Conservation (phyloP, 148 eudicot species). For the Vaccinium darrowii region DNA sequence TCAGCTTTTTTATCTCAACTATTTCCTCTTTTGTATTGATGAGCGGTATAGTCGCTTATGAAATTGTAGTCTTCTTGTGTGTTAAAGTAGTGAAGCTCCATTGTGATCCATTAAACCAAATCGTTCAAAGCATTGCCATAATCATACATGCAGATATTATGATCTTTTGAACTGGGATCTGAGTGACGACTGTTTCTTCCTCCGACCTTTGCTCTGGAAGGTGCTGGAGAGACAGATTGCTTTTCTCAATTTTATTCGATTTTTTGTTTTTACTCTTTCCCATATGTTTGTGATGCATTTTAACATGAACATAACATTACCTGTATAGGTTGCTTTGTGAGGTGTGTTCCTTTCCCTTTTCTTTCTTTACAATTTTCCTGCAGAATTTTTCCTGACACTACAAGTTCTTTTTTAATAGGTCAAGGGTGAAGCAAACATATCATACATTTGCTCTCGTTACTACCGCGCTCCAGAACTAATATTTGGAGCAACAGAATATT, state of each 20-base stretch:
- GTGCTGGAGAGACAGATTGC: not conserved
- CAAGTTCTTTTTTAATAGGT: slow-evolving; percentile 27
- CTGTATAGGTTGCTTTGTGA: not conserved
- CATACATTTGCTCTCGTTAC: slow-evolving; percentile 54
- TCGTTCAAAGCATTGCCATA: not conserved
- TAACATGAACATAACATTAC: not conserved
- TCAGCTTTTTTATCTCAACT: not conserved
- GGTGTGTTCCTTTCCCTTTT: not conserved
- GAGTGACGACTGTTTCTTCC: not conserved
- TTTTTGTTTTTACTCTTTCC: not conserved
- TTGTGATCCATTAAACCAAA: not conserved
- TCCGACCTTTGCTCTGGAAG: not conserved
- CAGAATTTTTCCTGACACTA: not conserved
- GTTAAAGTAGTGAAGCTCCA: not conserved
- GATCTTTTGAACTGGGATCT: not conserved
- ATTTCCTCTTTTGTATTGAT: not conserved
- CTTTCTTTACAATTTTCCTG: not conserved
- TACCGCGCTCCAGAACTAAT: slow-evolving; percentile 57
- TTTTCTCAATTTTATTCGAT: not conserved
- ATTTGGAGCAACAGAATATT: slow-evolving; percentile 56
- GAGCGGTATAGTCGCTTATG: not conserved
- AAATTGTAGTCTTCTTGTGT: not conserved
- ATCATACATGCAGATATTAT: not conserved
- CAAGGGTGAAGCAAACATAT: slow-evolving; percentile 59
- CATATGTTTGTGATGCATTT: not conserved